Evolutionary conservation across 306 rosid species (phyloP).

Genomic region (Hylodesmum podocarpum): DNA sequence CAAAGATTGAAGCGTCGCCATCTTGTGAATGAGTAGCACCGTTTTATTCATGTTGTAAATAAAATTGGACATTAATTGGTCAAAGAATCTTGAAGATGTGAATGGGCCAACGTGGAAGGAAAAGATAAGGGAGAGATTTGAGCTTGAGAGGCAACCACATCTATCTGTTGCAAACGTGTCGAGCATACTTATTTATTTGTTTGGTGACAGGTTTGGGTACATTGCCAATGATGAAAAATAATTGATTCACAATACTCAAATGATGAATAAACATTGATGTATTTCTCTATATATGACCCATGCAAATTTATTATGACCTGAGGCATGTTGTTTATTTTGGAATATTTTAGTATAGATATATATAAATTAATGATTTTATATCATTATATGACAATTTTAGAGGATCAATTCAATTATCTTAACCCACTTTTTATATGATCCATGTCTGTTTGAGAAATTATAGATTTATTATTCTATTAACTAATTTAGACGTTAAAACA

Average conservation of each 20-base stretch:
- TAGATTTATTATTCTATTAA: too few species aligned
- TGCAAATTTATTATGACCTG: too few species aligned
- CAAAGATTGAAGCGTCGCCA: constrained; percentile 8
- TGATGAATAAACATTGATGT: not conserved
- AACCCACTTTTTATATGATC: too few species aligned
- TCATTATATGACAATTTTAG: too few species aligned
- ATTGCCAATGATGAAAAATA: not conserved
- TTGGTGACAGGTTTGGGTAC: not conserved
- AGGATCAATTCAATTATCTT: too few species aligned
- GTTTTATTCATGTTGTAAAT: constrained; percentile 29
- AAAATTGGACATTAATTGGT: constrained; percentile 19
- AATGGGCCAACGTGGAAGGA: constrained; percentile 8
- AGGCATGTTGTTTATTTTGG: too few species aligned
- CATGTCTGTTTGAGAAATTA: too few species aligned
- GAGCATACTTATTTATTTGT: not conserved
- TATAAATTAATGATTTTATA: too few species aligned
- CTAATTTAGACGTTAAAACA: too few species aligned
- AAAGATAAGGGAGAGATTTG: constrained; percentile 17
- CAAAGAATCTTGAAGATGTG: constrained; percentile 30
- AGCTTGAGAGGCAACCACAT: constrained; percentile 8
- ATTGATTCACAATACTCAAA: not conserved
- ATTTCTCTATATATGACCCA: too few species aligned
- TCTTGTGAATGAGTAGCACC: constrained; percentile 22
- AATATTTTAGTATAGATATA: too few species aligned
- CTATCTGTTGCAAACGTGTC: constrained; percentile 14